Base-by-base conservation (phyloP, 306 rosid genomes). In the Hylodesmum podocarpum region DNA sequence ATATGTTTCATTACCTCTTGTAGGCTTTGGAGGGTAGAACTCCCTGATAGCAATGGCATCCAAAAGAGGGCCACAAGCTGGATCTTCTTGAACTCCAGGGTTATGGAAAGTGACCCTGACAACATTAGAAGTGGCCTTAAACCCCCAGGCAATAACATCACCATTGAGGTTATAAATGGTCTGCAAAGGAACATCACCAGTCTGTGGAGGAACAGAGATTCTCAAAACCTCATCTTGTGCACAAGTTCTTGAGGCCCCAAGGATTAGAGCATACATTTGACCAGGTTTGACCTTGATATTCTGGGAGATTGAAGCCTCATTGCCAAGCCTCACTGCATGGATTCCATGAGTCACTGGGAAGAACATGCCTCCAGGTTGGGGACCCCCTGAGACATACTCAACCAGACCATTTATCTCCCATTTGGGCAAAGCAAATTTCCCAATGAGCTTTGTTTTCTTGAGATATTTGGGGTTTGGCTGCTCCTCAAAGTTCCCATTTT, bases 231-330 rank as follows among this genome's bases (percentile, higher is more conserved):
- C 99, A 11, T 91, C 97, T 75, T 95, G 99, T 9, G 99, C 97
- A 82, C 99, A 95, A 39, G 99, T 95, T 81, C 97, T 95, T 16
- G 99, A 92, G 55, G 99, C 99, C 6, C 92, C 94, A 49, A 95
- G 88, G 11, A 94, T 95, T 0, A 95, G 83, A 34, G 98, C 97
- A 74, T 92, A 92, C 0, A 62, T 37, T 49, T 88, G 83, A 61
- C 97, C 97, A 0, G 83, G 72, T 65, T 87, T 89, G 57, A 95
- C 91, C 73, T 88, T 89, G 10, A 92, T 58, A 65, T 72, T 87
- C 85, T 95, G 97, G 31, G 98, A 90, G 79, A 95, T 81, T 8
- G 97, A 85, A 21, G 97, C 98, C 10, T 92, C 96, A 44, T 95
- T 95, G 18, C 97, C 97, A 18, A 95, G 96, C 85, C 98, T 95